phyloP scores from a whole-genome alignment of 169 alveolate genomes.

The Eimeria brunetti region DNA sequence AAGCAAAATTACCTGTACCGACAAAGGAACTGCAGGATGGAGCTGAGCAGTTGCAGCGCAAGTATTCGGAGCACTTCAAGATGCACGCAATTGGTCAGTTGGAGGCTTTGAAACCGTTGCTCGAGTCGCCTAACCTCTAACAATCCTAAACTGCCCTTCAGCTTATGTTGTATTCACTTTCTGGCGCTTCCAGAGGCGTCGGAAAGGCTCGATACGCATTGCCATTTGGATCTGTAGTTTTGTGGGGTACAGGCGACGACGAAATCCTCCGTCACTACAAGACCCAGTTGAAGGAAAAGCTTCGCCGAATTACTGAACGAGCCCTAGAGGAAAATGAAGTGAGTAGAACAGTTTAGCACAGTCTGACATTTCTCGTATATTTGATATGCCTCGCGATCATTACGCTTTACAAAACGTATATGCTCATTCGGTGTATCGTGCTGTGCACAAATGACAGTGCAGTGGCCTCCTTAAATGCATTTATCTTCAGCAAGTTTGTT shows the following conservation, averaged over 20 bases:
- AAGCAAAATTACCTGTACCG: constrained; percentile 53
- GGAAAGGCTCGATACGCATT: neutral
- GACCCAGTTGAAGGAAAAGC: constrained; percentile 74
- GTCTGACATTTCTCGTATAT: neutral
- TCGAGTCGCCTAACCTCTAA: neutral
- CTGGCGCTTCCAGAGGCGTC: neutral
- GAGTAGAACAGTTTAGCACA: neutral
- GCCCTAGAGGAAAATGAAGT: constrained; percentile 79
- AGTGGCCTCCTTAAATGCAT: neutral
- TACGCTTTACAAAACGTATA: neutral
- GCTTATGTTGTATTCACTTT: neutral
- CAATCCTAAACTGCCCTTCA: neutral
- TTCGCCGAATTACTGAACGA: constrained; percentile 75
- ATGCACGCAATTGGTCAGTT: constrained; percentile 73
- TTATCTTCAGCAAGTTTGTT: neutral
- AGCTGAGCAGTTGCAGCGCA: constrained; percentile 65
- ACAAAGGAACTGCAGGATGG: constrained; percentile 74
- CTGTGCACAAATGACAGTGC: neutral
- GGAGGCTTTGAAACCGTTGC: neutral
- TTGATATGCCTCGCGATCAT: neutral
- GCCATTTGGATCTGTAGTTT: neutral
- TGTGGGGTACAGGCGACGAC: constrained; percentile 68
- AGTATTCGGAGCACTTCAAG: constrained; percentile 61
- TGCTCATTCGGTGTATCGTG: neutral
- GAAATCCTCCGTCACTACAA: constrained; percentile 70